Evolutionary conservation across 1,284 basidiomycete species (phyloP), one percentile per base, ranked within the genome.

Genomic region (Mycena sp.): DNA sequence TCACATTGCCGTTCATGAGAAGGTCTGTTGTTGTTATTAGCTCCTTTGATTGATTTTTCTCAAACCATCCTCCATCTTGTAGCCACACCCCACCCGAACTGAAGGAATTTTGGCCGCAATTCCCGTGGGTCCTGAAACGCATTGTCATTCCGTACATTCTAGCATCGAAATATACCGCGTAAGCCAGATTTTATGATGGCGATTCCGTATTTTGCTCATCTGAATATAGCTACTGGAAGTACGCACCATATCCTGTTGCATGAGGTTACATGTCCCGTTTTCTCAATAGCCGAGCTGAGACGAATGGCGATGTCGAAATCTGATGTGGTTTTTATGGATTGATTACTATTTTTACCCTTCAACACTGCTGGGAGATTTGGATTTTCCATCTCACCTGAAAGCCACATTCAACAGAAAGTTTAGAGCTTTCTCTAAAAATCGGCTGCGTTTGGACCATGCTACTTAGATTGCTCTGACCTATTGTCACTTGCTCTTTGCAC

Each of bases 51-150:
- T 48, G n/a, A 19, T 40, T 49, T 19, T 28, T 10, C 32, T 25
- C 7, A 23, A n/a, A n/a, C n/a, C n/a, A n/a, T 17, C 19, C 11
- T 37, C 43, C 9, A 37, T 6, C 23, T 21, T 19, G 19, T 21
- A 80, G 77, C 52, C 80, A 81, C 61, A 78, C 75, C 6, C 69
- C 77, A 16, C 72, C 76, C 3, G 73, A 75, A 29, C 69, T 70
- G 65, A 79, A 78, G 63, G 72, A 69, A 12, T 61, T 68, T n/a
- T 80, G 74, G 73, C 80, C 80, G 1, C 63, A 68, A 1, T 72
- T 80, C 68, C 77, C 77, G 1, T 80, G 79, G 79, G 48, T 78
- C 19, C 57, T 81, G 4, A 74, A 76, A 29, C 76, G 77, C 55
- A 30, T 78, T 6, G 61, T 77, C 2, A 57, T 78, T 7, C 78